Base-by-base conservation (phyloP, 768 basidiomycete genomes). In the Rhodotorula kratochvilovae region DNA sequence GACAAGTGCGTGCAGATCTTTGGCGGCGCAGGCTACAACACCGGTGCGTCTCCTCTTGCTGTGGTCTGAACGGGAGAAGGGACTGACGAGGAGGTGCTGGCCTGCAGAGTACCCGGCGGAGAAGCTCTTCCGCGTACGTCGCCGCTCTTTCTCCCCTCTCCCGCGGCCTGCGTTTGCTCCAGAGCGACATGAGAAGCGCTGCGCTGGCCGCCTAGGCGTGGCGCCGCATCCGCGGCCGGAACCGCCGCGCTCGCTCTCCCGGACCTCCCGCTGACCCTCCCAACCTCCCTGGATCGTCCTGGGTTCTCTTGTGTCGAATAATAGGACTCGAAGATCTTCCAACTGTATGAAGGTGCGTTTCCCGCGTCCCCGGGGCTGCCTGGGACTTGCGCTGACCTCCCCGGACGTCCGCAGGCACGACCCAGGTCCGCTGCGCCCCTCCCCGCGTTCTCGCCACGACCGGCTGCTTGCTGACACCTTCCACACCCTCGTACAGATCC, bases 1-100 rank as follows among this genome's bases (percentile, higher is more conserved):
- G 81, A 81, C 70, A 68, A 77, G 31, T 80, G 79, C 4, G 81
- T 82, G 4, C 81, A 82, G 77, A 73, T 80, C 27, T 78, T 64
- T 58, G 79, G 79, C 23, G 80, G 80, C 1, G 76, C 79, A 11
- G 63, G 50, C 17, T 55, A 39, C 50, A 63, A 63, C 63, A 43
- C 53, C 2, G 55, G 55, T 57, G 29, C 36, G 27, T 58, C 42
- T 50, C 29, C 25, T 16, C 33, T 21, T 12, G 11, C 51, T 42
- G 8, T 36, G 12, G 23, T 36, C 35, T 36, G n/a, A n/a, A 15
- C 10, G 48, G 23, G 48, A 50, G 12, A 23, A 11, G 23, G 23
- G 2, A 3, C 48, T 50, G 48, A 50, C 25, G 5, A 2, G 23
- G 21, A 15, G 21, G 25, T 29, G 46, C n/a, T n/a, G n/a, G n/a